These are phyloP conservation scores for Knufia fluminis DNA, from an alignment of 2,329 filamentous ascomycete genomes.

Conservation along the genomic window DNA sequence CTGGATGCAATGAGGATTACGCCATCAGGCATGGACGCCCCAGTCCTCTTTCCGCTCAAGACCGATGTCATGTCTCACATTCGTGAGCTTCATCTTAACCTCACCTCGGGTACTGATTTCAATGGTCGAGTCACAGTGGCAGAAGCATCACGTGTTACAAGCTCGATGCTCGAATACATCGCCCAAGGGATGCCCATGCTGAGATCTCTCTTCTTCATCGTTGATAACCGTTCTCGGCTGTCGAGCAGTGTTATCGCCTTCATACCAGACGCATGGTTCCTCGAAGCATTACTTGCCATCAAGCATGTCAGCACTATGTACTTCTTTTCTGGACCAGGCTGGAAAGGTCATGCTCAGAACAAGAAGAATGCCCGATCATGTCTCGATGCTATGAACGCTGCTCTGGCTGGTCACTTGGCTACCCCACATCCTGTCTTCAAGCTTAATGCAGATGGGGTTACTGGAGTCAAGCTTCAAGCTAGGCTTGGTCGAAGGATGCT, in stretches of 20 bases:
- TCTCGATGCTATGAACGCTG: conserved; percentile 3
- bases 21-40: not conserved
- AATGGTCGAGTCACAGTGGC: not conserved
- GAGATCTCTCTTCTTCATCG: not conserved
- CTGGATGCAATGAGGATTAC: not conserved
- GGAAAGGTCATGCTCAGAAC: not conserved
- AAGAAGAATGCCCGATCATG: conserved; percentile 4
- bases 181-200: not conserved
- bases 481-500: not conserved
- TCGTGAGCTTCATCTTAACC: not conserved
- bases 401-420: not conserved
- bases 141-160: conserved; percentile 3
- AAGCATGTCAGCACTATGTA: not conserved
- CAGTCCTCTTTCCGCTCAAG: not conserved
- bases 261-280: conserved; percentile 3
- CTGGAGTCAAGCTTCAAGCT: not conserved
- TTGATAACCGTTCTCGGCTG: not conserved
- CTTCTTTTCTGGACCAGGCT: not conserved
- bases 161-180: not conserved
- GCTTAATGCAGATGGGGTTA: not conserved
- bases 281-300: conserved; percentile 4
- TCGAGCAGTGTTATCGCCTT: not conserved
- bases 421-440: not conserved
- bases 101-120: not conserved
- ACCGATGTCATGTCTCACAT: not conserved